These are phyloP conservation scores for Neodidymelliopsis sp. DNA, from an alignment of 2,329 filamentous ascomycete genomes.

Conservation along the genomic window DNA sequence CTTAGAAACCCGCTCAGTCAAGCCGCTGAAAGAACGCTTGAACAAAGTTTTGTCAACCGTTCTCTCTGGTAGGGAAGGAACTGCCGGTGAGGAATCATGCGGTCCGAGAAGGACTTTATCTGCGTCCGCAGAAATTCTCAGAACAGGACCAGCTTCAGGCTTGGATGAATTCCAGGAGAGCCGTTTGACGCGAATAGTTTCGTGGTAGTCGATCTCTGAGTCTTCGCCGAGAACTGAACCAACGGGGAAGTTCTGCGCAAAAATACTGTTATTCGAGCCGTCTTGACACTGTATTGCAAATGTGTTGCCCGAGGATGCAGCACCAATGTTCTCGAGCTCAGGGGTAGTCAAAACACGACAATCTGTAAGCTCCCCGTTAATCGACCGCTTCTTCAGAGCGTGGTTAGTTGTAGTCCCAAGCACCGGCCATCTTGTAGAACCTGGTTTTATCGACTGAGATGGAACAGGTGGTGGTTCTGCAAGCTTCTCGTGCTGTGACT, in stretches of 20 bases:
- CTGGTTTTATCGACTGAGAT: constrained; percentile 2
- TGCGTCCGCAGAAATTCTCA: constrained; percentile 37
- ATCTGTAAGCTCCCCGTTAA: background rate
- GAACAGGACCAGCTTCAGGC: constrained; percentile 24
- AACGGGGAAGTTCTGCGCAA: constrained; percentile 14
- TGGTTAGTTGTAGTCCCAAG: constrained; percentile 1
- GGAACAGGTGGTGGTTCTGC: background rate
- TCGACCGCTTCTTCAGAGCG: background rate
- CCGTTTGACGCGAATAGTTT: constrained; percentile 27
- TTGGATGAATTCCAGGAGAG: constrained; percentile 27
- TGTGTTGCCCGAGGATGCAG: background rate
- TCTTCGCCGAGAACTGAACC: constrained; percentile 15
- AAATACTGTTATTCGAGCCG: constrained; percentile 10
- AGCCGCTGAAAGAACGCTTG: constrained; percentile 15
- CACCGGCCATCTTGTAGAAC: constrained; percentile 25
- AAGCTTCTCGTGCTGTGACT: background rate
- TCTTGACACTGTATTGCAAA: background rate
- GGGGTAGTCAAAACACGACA: no score
- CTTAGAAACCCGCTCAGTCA: constrained; percentile 20
- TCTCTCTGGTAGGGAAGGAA: constrained; percentile 15
- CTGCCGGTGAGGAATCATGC: constrained; percentile 9
- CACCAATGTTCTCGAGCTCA: background rate
- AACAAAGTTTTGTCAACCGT: background rate
- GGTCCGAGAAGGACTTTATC: constrained; percentile 32
- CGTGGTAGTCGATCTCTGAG: constrained; percentile 2